Conservation (phyloP, 768 basidiomycete genomes). For the Cystofilobasidium ferigula region DNA sequence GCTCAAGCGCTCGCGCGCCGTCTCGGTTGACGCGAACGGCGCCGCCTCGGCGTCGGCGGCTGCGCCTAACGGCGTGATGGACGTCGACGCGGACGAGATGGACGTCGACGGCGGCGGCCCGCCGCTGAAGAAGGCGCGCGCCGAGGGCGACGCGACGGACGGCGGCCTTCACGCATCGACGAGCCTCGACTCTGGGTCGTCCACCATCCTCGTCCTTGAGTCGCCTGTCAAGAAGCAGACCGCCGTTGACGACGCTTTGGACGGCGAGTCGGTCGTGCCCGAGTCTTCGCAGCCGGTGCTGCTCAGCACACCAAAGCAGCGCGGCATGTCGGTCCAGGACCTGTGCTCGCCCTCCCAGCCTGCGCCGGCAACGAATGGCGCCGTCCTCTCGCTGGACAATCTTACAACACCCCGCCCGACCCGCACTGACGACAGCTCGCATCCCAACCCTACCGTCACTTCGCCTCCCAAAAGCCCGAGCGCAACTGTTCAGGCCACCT, state of each 20-base stretch:
- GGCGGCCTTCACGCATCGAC: background rate
- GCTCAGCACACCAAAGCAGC: background rate
- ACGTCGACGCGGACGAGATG: background rate
- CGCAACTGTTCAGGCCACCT: background rate
- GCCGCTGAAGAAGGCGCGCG: conserved; percentile 24
- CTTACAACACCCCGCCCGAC: background rate
- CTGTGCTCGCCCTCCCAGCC: background rate
- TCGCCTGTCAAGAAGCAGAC: background rate
- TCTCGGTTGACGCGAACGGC: no score
- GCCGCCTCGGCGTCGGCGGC: background rate
- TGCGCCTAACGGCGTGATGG: background rate
- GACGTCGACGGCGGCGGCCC: background rate
- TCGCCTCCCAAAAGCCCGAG: background rate
- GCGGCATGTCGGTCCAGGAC: background rate
- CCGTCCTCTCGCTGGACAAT: background rate
- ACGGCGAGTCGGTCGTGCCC: background rate
- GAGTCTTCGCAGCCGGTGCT: background rate
- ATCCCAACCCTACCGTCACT: background rate
- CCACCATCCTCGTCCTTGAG: background rate
- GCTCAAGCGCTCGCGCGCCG: conserved; percentile 7
- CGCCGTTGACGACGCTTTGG: background rate
- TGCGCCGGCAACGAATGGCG: background rate
- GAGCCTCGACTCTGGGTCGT: background rate
- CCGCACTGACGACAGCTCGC: background rate
- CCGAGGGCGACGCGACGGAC: background rate